These are phyloP conservation scores for Vanrija humicola DNA, from an alignment of 1,284 basidiomycete genomes.

Conservation along the genomic window DNA sequence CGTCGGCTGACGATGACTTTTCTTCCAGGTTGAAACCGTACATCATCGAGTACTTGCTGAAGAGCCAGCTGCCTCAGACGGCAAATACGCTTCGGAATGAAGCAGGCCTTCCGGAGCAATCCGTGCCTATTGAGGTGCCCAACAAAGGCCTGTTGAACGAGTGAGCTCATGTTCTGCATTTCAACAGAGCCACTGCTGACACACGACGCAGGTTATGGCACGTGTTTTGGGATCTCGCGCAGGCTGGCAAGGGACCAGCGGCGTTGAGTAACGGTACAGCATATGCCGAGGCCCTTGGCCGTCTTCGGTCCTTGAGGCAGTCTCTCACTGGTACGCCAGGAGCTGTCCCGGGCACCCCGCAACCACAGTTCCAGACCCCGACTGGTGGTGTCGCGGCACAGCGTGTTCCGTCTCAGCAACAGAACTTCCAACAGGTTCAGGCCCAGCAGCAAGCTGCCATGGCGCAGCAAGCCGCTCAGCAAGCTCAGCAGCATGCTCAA, in stretches of 20 bases:
- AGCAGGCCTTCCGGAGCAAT: conserved; percentile 39
- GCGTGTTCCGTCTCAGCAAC: conserved; percentile 23
- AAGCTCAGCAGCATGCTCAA: conserved; percentile 13
- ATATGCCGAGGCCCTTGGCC: conserved; percentile 44
- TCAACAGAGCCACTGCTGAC: neutral
- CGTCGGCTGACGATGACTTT: conserved; percentile 7
- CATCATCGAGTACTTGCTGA: conserved; percentile 46
- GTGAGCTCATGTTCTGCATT: conserved; percentile 31
- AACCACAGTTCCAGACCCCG: conserved; percentile 12
- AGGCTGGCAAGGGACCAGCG: conserved; percentile 41
- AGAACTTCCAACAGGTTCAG: conserved; percentile 17
- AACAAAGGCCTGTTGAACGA: conserved; percentile 48
- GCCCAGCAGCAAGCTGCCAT: conserved; percentile 10
- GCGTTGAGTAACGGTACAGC: conserved; percentile 39
- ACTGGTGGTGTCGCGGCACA: conserved; percentile 5
- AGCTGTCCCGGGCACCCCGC: conserved; percentile 6
- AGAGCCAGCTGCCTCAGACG: conserved; percentile 35
- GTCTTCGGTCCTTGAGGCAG: conserved; percentile 23
- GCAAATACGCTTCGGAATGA: conserved; percentile 43
- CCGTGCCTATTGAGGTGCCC: conserved; percentile 44
- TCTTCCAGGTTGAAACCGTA: conserved; percentile 40
- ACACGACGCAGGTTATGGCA: conserved; percentile 43
- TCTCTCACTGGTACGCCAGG: conserved; percentile 7
- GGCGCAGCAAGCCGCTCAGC: conserved; percentile 13
- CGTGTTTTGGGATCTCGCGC: conserved; percentile 50